phyloP scores from a whole-genome alignment of 768 basidiomycete genomes.

The Thelephora aurantiotincta region DNA sequence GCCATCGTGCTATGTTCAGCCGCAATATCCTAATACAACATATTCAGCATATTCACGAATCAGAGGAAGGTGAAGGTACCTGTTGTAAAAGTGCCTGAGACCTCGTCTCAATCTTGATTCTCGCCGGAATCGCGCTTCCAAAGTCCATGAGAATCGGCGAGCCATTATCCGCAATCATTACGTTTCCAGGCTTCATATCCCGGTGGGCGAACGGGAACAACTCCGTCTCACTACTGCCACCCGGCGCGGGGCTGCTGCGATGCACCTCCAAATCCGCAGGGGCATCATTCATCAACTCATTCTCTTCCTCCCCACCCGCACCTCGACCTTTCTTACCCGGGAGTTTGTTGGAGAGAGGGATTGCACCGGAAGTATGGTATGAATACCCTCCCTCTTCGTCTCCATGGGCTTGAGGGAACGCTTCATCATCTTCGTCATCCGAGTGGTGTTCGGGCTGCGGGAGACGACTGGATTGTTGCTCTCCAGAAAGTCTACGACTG shows the following conservation, averaged over 20 bases:
- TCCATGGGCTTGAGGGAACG: conserved; percentile 65
- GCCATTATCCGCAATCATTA: conserved; percentile 94
- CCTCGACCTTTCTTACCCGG: neutral
- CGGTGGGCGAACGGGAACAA: conserved; percentile 89
- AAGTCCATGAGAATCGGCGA: conserved; percentile 96
- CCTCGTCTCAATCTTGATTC: conserved; percentile 68
- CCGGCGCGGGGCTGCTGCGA: neutral
- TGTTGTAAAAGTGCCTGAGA: conserved; percentile 85
- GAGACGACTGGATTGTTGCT: conserved; percentile 1
- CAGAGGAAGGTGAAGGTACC: conserved; percentile 21
- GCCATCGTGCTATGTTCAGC: conserved; percentile 99
- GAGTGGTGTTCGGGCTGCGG: conserved; percentile 25
- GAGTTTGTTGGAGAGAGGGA: neutral
- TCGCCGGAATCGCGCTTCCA: conserved; percentile 80
- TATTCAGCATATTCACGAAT: neutral
- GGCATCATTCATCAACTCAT: neutral
- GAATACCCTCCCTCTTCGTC: conserved; percentile 65
- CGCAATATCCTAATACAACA: conserved; percentile 58
- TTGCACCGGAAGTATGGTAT: conserved; percentile 27
- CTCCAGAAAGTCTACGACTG: conserved; percentile 5
- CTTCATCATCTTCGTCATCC: conserved; percentile 44
- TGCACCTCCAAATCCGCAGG: neutral
- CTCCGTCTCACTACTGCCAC: conserved; percentile 25
- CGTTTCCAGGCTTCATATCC: conserved; percentile 96
- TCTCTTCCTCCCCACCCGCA: neutral